These are phyloP conservation scores for Penicillium psychrosexuale DNA, from an alignment of 2,329 filamentous ascomycete species.

Conservation along the genomic window DNA sequence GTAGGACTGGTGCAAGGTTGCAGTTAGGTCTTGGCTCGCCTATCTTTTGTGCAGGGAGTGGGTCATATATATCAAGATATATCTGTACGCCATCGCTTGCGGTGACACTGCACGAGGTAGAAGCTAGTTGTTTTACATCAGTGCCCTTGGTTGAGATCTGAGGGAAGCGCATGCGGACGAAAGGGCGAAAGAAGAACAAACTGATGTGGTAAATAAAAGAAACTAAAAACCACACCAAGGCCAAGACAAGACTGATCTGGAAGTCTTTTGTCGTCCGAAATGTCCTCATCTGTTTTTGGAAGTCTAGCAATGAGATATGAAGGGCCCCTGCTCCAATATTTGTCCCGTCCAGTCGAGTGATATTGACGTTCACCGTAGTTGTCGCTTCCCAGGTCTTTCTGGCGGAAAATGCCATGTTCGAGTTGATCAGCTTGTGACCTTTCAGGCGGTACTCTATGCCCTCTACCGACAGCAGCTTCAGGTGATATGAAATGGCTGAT, in stretches of 20 bases:
- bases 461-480: background rate
- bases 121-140: background rate
- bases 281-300: slow-evolving; percentile 10
- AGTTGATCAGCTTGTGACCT: slow-evolving; percentile 9
- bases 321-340: slow-evolving; percentile 11
- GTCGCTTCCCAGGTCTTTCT: slow-evolving; percentile 16
- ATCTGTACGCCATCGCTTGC: background rate
- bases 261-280: background rate
- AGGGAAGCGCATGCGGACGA: background rate
- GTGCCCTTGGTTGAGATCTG: background rate
- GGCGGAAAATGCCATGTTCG: slow-evolving; percentile 7
- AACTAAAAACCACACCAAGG: slow-evolving; percentile 10
- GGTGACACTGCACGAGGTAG: background rate
- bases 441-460: background rate
- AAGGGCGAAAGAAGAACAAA: slow-evolving; percentile 13
- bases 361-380: slow-evolving; percentile 12
- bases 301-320: slow-evolving; percentile 12
- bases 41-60: background rate
- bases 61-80: background rate
- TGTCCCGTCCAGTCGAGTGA: slow-evolving; percentile 2
- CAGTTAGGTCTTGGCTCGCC: background rate
- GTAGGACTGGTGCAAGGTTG: background rate
- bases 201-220: slow-evolving; percentile 8
- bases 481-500: background rate
- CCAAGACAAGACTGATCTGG: background rate